phyloP scores from a whole-genome alignment of 2,329 filamentous ascomycete species.

The Sclerotinia borealis region DNA sequence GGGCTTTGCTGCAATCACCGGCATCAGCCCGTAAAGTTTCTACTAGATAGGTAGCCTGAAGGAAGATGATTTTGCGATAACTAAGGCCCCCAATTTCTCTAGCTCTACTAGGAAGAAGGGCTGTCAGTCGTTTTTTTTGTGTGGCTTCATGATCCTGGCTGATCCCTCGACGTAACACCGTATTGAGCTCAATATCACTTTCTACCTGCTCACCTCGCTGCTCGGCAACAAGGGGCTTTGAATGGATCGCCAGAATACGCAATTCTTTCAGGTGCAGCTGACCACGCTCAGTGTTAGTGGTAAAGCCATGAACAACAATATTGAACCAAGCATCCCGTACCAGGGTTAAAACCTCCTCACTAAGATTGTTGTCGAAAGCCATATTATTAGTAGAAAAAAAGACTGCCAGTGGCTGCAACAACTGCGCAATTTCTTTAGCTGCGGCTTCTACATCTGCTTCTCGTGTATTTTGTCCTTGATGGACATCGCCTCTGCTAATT shows the following conservation, averaged over 20 bases:
- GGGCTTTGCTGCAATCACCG: constrained; percentile 82
- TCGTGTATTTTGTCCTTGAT: constrained; percentile 65
- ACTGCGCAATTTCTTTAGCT: constrained; percentile 78
- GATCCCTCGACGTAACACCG: constrained; percentile 80
- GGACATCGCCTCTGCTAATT: constrained; percentile 82
- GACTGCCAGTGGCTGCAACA: constrained; percentile 80
- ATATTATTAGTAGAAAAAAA: constrained; percentile 66
- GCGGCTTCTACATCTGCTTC: constrained; percentile 77
- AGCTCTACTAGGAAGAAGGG: constrained; percentile 69
- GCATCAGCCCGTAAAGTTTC: constrained; percentile 81
- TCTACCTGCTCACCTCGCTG: constrained; percentile 85
- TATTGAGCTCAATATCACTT: constrained; percentile 95
- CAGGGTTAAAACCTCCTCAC: constrained; percentile 66
- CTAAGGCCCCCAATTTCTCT: constrained; percentile 74
- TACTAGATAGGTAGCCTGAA: constrained; percentile 84
- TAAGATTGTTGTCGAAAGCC: constrained; percentile 38
- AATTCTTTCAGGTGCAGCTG: constrained; percentile 71
- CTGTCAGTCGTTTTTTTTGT: constrained; percentile 72
- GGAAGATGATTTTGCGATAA: constrained; percentile 86
- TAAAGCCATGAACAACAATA: constrained; percentile 89
- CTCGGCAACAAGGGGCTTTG: constrained; percentile 79
- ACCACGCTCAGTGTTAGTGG: constrained; percentile 64
- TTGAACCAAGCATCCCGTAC: constrained; percentile 97
- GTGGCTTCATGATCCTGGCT: constrained; percentile 69
- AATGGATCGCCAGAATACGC: constrained; percentile 77